Evolutionary conservation across 768 basidiomycete species (phyloP), one percentile per base, ranked within the genome.

Genomic region (Tylopilus vinaceipallidus): DNA sequence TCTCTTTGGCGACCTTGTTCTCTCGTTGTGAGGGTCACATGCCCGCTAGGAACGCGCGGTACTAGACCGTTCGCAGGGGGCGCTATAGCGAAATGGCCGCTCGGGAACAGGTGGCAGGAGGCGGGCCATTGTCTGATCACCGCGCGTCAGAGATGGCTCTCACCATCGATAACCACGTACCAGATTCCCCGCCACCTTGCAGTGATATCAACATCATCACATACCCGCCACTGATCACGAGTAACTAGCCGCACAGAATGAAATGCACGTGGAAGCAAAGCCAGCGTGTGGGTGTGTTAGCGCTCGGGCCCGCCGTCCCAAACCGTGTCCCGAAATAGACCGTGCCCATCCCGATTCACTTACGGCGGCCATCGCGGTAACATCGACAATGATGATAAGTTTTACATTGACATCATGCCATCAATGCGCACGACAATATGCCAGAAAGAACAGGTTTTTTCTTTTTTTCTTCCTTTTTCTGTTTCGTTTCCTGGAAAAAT

Each of bases 221-320:
- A 46, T 23, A 24, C 23, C 19, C 37, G 17, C 48, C 38, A 26
- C 42, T 17, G 27, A 42, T 52, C 45, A 56, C 23, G 43, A 24
- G 30, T 43, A n/a, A 20, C 39, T 7, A 34, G 19, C 40, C 42
- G 16, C 14, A 49, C 30, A 48, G 38, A 48, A 52, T 57, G 56
- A 57, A 56, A 50, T 13, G 29, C 56, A 53, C 48, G 48, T 57
- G 47, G 45, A 49, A 43, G 13, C 33, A 34, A 16, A 26, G 29
- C 8, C n/a, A 41, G 40, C 4, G 17, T 20, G 12, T 17, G 13
- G 20, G 12, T 17, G 24, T 42, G 51, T 36, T 29, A 14, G n/a
- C n/a, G 7, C 16, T 57, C 59, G 49, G 59, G n/a, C 26, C 59
- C 59, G 55, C 22, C 35, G 27, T 32, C 41, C 30, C 44, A 3